Evolutionary conservation across 1,284 basidiomycete species (phyloP).

Genomic region (Fistulina hepatica): DNA sequence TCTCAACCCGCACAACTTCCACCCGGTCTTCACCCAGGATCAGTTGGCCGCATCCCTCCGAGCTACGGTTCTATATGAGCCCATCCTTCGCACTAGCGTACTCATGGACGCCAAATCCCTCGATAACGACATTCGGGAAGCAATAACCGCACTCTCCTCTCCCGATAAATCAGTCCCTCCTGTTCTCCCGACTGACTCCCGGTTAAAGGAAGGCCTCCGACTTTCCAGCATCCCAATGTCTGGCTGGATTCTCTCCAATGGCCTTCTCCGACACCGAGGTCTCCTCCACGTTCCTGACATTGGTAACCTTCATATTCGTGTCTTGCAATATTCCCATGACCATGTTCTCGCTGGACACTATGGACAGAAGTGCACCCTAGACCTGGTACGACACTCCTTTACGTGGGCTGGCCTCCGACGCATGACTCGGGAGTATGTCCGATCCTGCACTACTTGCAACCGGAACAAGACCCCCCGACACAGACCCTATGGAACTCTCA

Average conservation of each 20-base stretch:
- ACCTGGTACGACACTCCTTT: slow-evolving; percentile 7
- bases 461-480: slow-evolving; percentile 16
- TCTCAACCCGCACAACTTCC: slow-evolving; percentile 21
- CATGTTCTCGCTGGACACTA: slow-evolving; percentile 11
- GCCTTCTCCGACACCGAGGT: slow-evolving; percentile 9
- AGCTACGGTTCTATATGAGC: slow-evolving; percentile 10
- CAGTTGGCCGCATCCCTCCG: slow-evolving; percentile 14
- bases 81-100: slow-evolving; percentile 14
- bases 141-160: too few species aligned
- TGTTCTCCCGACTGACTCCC: too few species aligned
- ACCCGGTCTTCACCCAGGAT: slow-evolving; percentile 18
- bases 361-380: slow-evolving; percentile 9
- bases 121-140: too few species aligned
- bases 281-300: slow-evolving; percentile 19
- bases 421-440: slow-evolving; percentile 15
- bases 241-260: too few species aligned
- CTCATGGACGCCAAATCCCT: too few species aligned
- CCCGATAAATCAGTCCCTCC: too few species aligned
- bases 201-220: too few species aligned
- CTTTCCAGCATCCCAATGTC: too few species aligned
- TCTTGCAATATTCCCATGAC: slow-evolving; percentile 11
- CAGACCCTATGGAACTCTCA: slow-evolving; percentile 17
- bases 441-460: slow-evolving; percentile 19
- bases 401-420: slow-evolving; percentile 16
- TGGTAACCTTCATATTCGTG: too few species aligned